A percentile compares a stretch with the other conserved stretches of the same genome.
These are phyloP conservation scores for Thelephora aurantiotincta DNA, from an alignment of 768 basidiomycete genomes.

Conservation along the genomic window DNA sequence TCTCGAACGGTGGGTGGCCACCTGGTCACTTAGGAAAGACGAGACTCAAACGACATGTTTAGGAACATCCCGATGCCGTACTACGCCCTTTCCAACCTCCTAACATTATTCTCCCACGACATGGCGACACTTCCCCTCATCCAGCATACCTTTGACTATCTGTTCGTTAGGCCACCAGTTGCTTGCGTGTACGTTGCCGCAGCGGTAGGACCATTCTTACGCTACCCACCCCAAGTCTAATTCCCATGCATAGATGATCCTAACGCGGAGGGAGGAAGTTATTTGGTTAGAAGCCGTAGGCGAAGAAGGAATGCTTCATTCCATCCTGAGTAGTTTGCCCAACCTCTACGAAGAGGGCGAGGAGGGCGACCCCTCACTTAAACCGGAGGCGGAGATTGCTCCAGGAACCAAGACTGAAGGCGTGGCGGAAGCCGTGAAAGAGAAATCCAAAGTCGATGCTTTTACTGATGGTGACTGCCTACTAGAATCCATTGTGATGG, in stretches of 20 bases:
- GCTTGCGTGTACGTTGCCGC: conserved; percentile 70
- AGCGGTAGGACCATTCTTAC: conserved; percentile 39
- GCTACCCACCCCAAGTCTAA: background rate
- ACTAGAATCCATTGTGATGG: background rate
- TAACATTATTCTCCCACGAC: conserved; percentile 89
- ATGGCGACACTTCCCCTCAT: conserved; percentile 80
- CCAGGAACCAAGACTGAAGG: background rate
- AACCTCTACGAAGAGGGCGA: conserved; percentile 33
- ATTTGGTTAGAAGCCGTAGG: conserved; percentile 45
- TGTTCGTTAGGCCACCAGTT: conserved; percentile 73
- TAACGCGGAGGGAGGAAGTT: conserved; percentile 60
- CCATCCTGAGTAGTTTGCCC: conserved; percentile 52
- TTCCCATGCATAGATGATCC: conserved; percentile 38
- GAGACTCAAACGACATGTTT: conserved; percentile 1
- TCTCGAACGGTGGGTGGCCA: conserved; percentile 42
- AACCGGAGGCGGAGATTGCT: conserved; percentile 2
- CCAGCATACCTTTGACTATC: conserved; percentile 85
- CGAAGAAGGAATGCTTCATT: conserved; percentile 76
- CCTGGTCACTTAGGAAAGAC: background rate
- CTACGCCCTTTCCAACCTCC: conserved; percentile 77
- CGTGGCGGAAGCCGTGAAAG: background rate
- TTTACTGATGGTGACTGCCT: background rate
- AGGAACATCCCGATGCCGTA: conserved; percentile 75
- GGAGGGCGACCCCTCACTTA: background rate
- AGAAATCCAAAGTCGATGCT: background rate